These are phyloP conservation scores for Ophiostoma ulmi DNA, from an alignment of 2,329 filamentous ascomycete species.

Conservation along the genomic window DNA sequence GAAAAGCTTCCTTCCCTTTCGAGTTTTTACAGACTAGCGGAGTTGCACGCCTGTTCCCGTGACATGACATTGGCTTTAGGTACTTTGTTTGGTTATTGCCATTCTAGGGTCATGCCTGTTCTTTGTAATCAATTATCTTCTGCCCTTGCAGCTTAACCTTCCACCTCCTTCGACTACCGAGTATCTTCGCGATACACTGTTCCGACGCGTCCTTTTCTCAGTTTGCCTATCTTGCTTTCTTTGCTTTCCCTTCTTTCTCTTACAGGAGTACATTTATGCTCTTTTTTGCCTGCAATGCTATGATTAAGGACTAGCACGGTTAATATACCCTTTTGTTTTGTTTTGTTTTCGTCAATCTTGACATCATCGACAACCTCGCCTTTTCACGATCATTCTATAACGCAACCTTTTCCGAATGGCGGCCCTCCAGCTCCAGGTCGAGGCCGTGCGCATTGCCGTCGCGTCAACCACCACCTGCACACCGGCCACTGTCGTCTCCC, in stretches of 20 bases:
- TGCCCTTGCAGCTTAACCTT: constrained; percentile 1
- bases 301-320: constrained; percentile 33
- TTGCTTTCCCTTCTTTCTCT: constrained; percentile 24
- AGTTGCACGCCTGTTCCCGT: constrained; percentile 4
- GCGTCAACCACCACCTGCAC: constrained; percentile 46
- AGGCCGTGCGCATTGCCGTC: constrained; percentile 45
- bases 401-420: constrained; percentile 33
- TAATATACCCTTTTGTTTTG: constrained; percentile 26
- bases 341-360: constrained; percentile 21
- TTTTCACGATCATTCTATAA: neutral
- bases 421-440: constrained; percentile 38
- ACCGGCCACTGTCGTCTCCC: constrained; percentile 40
- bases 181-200: neutral
- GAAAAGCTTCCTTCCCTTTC: constrained; percentile 8
- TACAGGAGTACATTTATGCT: neutral
- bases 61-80: neutral
- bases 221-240: constrained; percentile 24
- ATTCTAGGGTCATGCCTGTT: neutral
- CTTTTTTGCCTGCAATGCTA: constrained; percentile 32
- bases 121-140: constrained; percentile 2
- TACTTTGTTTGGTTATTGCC: constrained; percentile 9
- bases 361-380: neutral
- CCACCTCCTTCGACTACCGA: neutral
- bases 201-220: constrained; percentile 18
- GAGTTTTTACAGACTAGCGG: neutral